Base-by-base conservation (phyloP, 306 rosid species). In the Luffa acutangula region DNA sequence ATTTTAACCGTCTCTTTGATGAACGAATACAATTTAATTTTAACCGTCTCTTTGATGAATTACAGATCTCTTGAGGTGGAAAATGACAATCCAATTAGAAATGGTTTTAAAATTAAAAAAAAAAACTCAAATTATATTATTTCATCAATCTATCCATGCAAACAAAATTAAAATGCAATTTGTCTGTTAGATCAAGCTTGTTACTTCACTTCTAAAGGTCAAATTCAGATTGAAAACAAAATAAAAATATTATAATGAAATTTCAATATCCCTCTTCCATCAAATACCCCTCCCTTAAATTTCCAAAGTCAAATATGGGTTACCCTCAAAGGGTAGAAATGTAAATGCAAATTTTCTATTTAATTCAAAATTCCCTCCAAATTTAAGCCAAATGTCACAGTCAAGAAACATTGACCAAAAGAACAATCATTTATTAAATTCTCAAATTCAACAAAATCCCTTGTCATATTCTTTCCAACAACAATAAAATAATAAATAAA, bases 281-380 rank as follows among this genome's bases (percentile, higher is more conserved):
- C 69, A 33, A 34, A 36, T 45, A 33, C 7, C 3, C 21, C 21
- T 11, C 46, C 4, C 39, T 36, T 5, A 64, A 66, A 7, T 37
- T 43, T 69, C 56, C 36, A 41, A 42, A 67, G 75, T 41, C 75
- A 39, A 15, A 41, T 17, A 71, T 45, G 11, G 11, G 4, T 20
- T 71, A 25, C 46, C 2, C 20, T 11, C 9, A 13, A 46, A 10
- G 78, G 78, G 48, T n/a, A 75, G 13, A 75, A 8, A 8, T 49
- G 63, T 52, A 74, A 74, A 31, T 6, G 0, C 11, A 18, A 11
- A 14, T 31, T 34, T 17, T 18, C 9, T 75, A 17, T 52, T 75
- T 52, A 75, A 75, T 75, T 53, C 63, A 52, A 75, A 75, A 52
- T 4, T 75, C 64, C 78, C 64, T 75, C 78, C 64, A 36, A 75